These are phyloP conservation scores for Ceratocystis cacaofunesta DNA, from an alignment of 2,329 filamentous ascomycete species.

Conservation along the genomic window DNA sequence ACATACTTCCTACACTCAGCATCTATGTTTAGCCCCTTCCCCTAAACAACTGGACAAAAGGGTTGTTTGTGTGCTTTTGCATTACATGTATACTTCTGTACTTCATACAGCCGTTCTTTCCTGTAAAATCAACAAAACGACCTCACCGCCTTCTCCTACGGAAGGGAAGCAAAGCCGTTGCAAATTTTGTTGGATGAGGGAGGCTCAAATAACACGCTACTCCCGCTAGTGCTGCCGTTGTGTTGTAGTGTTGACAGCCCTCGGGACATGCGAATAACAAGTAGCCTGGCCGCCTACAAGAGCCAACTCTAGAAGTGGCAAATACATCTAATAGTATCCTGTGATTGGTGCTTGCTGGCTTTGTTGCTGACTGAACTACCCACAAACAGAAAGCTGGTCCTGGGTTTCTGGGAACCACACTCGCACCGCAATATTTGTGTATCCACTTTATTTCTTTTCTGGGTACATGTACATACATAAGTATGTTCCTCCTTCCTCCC, in stretches of 20 bases:
- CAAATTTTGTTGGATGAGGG: not conserved
- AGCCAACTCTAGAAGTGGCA: not conserved
- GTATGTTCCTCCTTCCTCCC: constrained; percentile 12
- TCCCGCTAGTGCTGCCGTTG: not conserved
- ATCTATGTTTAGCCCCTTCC: not conserved
- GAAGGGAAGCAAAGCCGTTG: not conserved
- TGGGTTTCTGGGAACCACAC: not conserved
- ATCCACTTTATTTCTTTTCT: constrained; percentile 24
- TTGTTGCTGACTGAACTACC: constrained; percentile 4
- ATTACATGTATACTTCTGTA: not conserved
- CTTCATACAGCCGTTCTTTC: not conserved
- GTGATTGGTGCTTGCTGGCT: constrained; percentile 1
- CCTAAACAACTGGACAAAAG: not conserved
- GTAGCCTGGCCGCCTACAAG: not conserved
- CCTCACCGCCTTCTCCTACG: not conserved
- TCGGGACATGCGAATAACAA: not conserved
- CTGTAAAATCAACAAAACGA: no score
- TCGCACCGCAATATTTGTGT: constrained; percentile 2
- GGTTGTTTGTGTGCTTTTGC: not conserved
- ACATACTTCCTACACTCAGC: not conserved
- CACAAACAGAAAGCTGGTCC: not conserved
- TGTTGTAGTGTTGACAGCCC: not conserved
- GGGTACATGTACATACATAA: constrained; percentile 17
- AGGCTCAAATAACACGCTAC: not conserved
- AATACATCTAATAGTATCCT: not conserved